phyloP scores from a whole-genome alignment of 148 eudicot genomes.

The Salicornia ramosissima region DNA sequence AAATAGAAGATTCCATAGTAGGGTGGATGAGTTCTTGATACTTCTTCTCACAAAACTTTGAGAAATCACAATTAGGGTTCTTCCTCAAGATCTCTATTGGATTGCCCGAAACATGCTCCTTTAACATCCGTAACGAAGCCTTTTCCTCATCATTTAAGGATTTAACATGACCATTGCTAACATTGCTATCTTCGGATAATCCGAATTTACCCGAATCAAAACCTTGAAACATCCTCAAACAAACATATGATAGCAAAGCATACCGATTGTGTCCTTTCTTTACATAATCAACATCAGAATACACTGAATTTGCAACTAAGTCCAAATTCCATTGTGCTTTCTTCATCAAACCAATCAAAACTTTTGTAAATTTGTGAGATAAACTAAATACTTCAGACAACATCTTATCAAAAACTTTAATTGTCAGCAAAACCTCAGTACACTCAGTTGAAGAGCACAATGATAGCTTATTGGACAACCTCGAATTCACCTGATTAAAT shows the following conservation, averaged over 20 bases:
- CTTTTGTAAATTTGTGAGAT: conserved; percentile 54
- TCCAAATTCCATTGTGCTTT: conserved; percentile 86
- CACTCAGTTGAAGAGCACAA: conserved; percentile 22
- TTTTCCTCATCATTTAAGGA: conserved; percentile 23
- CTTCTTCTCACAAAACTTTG: conserved; percentile 73
- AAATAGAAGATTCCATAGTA: conserved; percentile 77
- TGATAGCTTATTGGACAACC: conserved; percentile 36
- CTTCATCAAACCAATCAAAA: conserved; percentile 76
- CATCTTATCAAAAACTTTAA: conserved; percentile 69
- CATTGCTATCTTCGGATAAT: conserved; percentile 27
- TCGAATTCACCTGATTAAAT: conserved; percentile 35
- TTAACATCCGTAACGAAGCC: conserved; percentile 41
- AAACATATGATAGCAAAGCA: conserved; percentile 76
- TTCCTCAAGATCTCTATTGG: conserved; percentile 67
- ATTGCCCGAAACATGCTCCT: conserved; percentile 54
- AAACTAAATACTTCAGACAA: conserved; percentile 48
- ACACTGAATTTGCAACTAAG: conserved; percentile 58
- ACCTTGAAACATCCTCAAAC: conserved; percentile 70
- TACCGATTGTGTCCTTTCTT: conserved; percentile 65
- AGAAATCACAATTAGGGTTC: conserved; percentile 53
- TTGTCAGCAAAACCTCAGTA: conserved; percentile 49
- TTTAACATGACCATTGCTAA: conserved; percentile 22
- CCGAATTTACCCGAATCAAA: conserved; percentile 59
- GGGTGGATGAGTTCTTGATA: conserved; percentile 82
- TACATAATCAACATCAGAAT: conserved; percentile 44